Percentiles rank a stretch among this genome's conserved stretches.
These are phyloP conservation scores for Metarhizium sp. DNA, from an alignment of 2,329 filamentous ascomycete species.

Conservation along the genomic window DNA sequence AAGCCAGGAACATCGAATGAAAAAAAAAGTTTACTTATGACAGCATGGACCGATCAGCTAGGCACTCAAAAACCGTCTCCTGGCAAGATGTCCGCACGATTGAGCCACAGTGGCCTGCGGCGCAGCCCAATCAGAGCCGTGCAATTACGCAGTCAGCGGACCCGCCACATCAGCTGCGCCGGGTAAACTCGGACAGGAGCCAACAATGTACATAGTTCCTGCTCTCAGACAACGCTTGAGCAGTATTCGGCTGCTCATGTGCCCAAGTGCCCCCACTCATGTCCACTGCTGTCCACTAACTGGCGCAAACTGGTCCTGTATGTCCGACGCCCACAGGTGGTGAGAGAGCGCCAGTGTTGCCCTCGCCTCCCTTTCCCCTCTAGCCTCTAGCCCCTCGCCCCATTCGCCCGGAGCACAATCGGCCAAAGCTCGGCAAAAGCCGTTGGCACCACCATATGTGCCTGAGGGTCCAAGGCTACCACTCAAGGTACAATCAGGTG, in stretches of 20 bases:
- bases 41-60: constrained; percentile 24
- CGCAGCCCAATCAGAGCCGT: constrained; percentile 26
- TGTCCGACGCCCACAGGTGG: too few species aligned
- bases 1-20: constrained; percentile 7
- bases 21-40: constrained; percentile 27
- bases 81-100: not conserved
- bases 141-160: constrained; percentile 22
- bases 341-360: too few species aligned
- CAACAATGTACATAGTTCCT: too few species aligned
- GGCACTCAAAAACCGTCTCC: constrained; percentile 1
- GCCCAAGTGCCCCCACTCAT: not conserved
- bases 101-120: constrained; percentile 24
- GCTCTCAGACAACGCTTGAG: not conserved
- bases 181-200: constrained; percentile 24
- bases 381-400: not conserved
- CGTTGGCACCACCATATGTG: not conserved
- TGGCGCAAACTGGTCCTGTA: too few species aligned
- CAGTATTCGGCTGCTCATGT: not conserved
- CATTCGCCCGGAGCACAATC: not conserved
- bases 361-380: too few species aligned
- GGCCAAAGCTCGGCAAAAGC: constrained; percentile 12
- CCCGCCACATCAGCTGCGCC: constrained; percentile 13
- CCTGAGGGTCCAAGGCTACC: constrained; percentile 7
- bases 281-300: too few species aligned
- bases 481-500: too few species aligned